phyloP scores from a whole-genome alignment of 2,329 filamentous ascomycete genomes.

The Sphaerostilbella broomeana region DNA sequence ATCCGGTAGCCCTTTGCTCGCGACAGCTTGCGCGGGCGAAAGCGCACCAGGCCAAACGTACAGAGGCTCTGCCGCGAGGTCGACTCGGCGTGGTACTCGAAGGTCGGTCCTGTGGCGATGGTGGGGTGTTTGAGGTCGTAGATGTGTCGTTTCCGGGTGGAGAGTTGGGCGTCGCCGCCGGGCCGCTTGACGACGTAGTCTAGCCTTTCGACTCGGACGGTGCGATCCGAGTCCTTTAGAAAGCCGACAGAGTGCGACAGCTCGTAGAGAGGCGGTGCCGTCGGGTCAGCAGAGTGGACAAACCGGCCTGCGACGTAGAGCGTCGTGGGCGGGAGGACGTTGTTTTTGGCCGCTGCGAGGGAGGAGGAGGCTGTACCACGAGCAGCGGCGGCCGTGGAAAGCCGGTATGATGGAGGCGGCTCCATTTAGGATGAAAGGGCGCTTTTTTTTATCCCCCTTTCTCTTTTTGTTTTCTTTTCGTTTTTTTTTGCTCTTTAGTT shows the following conservation, averaged over 20 bases:
- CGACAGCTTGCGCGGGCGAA: conserved; percentile 19
- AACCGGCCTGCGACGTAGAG: conserved; percentile 29
- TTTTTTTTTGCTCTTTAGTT: too few relatives aligned
- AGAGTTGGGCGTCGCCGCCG: conserved; percentile 20
- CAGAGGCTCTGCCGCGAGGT: conserved; percentile 23
- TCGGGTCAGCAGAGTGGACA: conserved; percentile 25
- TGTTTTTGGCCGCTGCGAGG: neutral
- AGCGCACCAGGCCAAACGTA: conserved; percentile 24
- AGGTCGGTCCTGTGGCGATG: conserved; percentile 22
- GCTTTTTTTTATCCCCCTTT: too few relatives aligned
- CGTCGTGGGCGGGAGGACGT: conserved; percentile 25
- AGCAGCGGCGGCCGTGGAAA: neutral
- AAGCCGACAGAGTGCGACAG: conserved; percentile 30
- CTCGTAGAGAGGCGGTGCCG: conserved; percentile 29
- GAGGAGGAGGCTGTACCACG: neutral
- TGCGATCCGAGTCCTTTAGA: conserved; percentile 26
- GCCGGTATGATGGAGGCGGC: conserved; percentile 3
- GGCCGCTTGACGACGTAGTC: conserved; percentile 22
- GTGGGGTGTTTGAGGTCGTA: conserved; percentile 30
- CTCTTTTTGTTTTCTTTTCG: too few relatives aligned
- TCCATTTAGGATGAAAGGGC: too few relatives aligned
- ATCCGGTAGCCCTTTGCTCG: conserved; percentile 23
- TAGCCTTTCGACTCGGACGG: conserved; percentile 26
- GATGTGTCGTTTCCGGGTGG: conserved; percentile 26
- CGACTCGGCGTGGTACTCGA: conserved; percentile 28